Conservation (phyloP, 768 basidiomycete species). For the Crepidotus variabilis region DNA sequence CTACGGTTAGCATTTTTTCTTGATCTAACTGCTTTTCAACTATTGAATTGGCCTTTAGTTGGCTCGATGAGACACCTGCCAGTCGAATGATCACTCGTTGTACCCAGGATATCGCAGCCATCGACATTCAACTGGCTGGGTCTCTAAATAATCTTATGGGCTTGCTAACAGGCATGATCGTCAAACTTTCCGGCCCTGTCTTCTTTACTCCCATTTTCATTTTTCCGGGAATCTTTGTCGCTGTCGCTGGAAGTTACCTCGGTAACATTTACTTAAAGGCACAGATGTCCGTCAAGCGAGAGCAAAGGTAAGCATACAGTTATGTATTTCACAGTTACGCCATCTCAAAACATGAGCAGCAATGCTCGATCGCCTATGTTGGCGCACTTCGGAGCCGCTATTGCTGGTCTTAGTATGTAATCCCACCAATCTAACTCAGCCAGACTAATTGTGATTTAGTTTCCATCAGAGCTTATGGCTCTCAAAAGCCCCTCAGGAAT, state of each 20-base stretch:
- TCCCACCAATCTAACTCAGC: too few species aligned
- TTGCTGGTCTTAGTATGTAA: constrained; percentile 51
- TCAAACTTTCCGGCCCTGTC: constrained; percentile 40
- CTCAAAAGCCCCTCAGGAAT: constrained; percentile 44
- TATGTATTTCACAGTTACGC: constrained; percentile 18
- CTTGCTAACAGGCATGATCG: constrained; percentile 30
- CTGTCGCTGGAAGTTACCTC: constrained; percentile 37
- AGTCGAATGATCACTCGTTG: constrained; percentile 60
- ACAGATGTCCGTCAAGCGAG: constrained; percentile 46
- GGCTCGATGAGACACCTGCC: constrained; percentile 41
- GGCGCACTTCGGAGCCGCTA: constrained; percentile 43
- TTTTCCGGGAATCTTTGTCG: constrained; percentile 38
- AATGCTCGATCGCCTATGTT: constrained; percentile 33
- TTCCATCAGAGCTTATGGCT: constrained; percentile 66
- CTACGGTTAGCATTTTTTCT: constrained; percentile 37
- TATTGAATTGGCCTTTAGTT: constrained; percentile 29
- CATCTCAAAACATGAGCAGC: constrained; percentile 7
- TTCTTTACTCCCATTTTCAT: constrained; percentile 43
- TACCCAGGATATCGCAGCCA: constrained; percentile 59
- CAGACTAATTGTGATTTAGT: constrained; percentile 21
- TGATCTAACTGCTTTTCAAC: not conserved
- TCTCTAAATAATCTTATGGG: constrained; percentile 24
- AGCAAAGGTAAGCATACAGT: constrained; percentile 36
- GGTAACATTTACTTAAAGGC: constrained; percentile 42
- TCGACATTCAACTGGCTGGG: constrained; percentile 43